Base-by-base conservation (phyloP, 805 yeast species). In the Metschnikowia cerradonensis region DNA sequence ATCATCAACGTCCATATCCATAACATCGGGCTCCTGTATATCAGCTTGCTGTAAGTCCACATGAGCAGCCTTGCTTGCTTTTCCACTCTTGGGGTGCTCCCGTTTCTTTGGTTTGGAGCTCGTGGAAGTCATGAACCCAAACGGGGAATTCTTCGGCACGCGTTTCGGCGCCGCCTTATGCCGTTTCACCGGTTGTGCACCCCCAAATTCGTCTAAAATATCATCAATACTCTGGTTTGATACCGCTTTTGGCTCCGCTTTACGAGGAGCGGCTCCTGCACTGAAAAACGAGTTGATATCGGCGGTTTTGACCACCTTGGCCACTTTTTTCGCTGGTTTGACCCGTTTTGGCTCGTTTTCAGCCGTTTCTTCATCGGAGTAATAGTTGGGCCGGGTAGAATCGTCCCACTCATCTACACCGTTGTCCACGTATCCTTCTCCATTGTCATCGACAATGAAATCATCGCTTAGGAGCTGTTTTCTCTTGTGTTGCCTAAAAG, bases 371-470 rank as follows among this genome's bases (percentile, higher is more conserved):
- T 80, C 86, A 39, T 81, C 86, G n/a, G 82, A 78, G 53, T 77
- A 78, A 60, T 79, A 80, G 47, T 75, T 70, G 40, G 77, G 79
- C 48, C 75, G 72, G 49, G 73, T 64, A 33, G 73, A 67, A 37
- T 73, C 76, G 52, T 84, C 95, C 91, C 96, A 90, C 52, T 90
- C 96, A 60, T 92, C 95, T 6, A 78, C 88, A 51, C 99, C 99
- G 40, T 87, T 87, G 60, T 94, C 98, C 1, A 90, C 91, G 62
- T 92, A 92, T 0, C 97, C 98, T 56, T 85, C 86, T 31, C 97
- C 97, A 58, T 87, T 83, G 65, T 92, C 98, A 65, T 90, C 97
- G 2, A 90, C 96, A 35, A 92, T 94, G 64, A 92, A 92, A 66
- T 92, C 97, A 62, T 92, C 97, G 54, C 87, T 84, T 67, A 90